Evolutionary conservation across 345 rosid genomes (phyloP).

Genomic region (Eucalyptus sp.): DNA sequence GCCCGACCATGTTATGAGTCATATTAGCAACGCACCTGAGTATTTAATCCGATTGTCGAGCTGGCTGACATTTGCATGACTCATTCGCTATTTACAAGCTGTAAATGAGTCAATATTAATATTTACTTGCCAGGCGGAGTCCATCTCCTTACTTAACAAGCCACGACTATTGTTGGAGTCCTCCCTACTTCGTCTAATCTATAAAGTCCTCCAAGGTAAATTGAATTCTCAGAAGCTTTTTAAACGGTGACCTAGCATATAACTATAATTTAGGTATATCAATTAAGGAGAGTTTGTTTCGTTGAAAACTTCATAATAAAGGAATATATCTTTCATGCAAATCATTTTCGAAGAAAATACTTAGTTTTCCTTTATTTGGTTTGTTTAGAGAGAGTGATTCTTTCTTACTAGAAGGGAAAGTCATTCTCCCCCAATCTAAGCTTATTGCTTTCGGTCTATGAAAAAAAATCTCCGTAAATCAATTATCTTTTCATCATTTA

Average conservation of each 20-base stretch:
- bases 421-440: neutral
- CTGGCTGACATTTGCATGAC: neutral
- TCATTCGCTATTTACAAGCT: neutral
- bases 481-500: neutral
- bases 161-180: neutral
- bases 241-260: neutral
- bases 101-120: neutral
- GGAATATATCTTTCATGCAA: neutral
- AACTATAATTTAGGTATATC: neutral
- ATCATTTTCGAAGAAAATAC: neutral
- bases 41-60: neutral
- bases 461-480: accelerated
- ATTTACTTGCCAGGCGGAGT: neutral
- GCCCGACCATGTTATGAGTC: neutral
- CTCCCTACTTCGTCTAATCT: neutral
- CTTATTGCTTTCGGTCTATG: neutral
- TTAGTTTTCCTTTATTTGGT: neutral
- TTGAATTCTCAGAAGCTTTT: neutral
- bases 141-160: neutral
- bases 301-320: neutral
- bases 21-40: neutral
- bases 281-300: neutral
- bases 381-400: neutral
- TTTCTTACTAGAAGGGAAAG: neutral
- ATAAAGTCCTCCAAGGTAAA: neutral